Conservation (phyloP, 768 basidiomycete genomes). For the Mycena polygramma region DNA sequence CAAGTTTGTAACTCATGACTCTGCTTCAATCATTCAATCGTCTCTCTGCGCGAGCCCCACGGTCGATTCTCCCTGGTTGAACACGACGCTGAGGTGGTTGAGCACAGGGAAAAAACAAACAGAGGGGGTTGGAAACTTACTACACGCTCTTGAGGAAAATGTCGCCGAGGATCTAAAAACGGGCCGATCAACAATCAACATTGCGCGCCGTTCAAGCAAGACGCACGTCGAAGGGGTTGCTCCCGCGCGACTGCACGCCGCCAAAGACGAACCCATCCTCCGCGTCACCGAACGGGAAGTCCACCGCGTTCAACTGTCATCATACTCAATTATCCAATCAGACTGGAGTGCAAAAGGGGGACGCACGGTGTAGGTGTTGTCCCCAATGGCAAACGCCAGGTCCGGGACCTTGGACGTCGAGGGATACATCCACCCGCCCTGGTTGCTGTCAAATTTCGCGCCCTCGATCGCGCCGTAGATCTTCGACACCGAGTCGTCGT, state of each 20-base stretch:
- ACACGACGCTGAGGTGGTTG: conserved; percentile 29
- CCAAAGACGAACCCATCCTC: conserved; percentile 41
- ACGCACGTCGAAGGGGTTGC: conserved; percentile 36
- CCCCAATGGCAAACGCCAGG: conserved; percentile 50
- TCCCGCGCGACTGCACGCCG: conserved; percentile 39
- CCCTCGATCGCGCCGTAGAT: conserved; percentile 53
- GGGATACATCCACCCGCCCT: conserved; percentile 55
- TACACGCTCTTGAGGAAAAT: conserved; percentile 39
- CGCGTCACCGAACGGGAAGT: conserved; percentile 42
- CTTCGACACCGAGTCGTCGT: conserved; percentile 46
- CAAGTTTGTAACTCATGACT: too few species aligned
- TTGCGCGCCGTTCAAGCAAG: background rate
- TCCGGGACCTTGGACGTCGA: conserved; percentile 46
- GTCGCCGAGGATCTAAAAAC: conserved; percentile 35
- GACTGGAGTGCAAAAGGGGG: too few species aligned
- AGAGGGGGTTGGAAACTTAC: conserved; percentile 16
- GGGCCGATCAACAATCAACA: background rate
- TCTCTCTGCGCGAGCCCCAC: conserved; percentile 33
- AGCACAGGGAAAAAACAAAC: background rate
- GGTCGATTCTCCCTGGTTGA: conserved; percentile 38
- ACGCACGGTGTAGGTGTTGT: conserved; percentile 44
- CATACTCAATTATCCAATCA: background rate
- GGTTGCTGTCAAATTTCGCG: conserved; percentile 48
- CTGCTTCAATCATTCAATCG: conserved; percentile 6
- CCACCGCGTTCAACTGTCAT: conserved; percentile 35